These are phyloP conservation scores for Fusarium sp. DNA, from an alignment of 2,329 filamentous ascomycete genomes.

Conservation along the genomic window DNA sequence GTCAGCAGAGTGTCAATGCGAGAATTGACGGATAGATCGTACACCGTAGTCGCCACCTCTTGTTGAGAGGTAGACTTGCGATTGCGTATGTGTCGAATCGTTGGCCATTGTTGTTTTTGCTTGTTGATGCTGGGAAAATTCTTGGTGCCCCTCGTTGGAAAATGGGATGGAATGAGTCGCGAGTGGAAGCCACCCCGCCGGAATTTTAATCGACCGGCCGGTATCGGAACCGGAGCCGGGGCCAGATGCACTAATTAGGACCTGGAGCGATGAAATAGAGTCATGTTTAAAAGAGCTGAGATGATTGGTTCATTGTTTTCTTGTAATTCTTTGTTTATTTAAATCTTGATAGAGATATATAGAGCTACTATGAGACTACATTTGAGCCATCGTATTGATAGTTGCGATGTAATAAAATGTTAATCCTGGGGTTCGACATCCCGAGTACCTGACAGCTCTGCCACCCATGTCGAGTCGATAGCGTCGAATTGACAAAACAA, in stretches of 20 bases:
- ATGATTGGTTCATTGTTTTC: neutral
- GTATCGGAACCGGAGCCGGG: constrained; percentile 8
- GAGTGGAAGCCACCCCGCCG: constrained; percentile 26
- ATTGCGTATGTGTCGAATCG: constrained; percentile 37
- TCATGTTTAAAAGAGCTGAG: neutral
- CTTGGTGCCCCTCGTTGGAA: constrained; percentile 26
- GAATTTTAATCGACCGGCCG: constrained; percentile 34
- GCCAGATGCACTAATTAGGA: neutral
- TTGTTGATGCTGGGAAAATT: constrained; percentile 29
- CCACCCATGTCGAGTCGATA: too few species aligned
- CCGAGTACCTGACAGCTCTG: too few species aligned
- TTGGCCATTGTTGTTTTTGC: constrained; percentile 32
- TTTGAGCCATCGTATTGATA: rapidly evolving
- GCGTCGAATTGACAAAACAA: too few species aligned
- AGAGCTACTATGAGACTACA: rapidly evolving
- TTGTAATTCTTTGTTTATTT: rapidly evolving
- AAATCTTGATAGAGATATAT: neutral
- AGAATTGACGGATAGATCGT: neutral
- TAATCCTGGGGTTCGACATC: too few species aligned
- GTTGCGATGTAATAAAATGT: too few species aligned
- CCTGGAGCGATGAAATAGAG: neutral
- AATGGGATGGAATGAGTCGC: constrained; percentile 16
- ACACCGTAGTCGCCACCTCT: constrained; percentile 43
- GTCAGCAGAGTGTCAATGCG: neutral
- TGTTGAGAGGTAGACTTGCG: constrained; percentile 42